Conservation (phyloP, 805 yeast species). For the Phaffomyces antillensis region DNA sequence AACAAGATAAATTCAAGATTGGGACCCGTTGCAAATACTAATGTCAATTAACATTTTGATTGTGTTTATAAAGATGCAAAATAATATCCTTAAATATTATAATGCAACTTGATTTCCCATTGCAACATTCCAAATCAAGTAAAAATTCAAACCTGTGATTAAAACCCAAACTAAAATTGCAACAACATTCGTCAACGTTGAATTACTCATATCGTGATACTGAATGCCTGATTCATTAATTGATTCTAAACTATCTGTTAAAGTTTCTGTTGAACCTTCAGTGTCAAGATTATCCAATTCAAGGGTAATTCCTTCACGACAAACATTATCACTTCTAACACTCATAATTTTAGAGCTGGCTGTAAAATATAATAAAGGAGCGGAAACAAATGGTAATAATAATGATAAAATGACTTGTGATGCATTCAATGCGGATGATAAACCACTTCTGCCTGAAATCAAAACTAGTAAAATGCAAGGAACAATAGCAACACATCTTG, state of each 20-base stretch:
- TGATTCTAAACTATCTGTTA: background rate
- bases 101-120: constrained; percentile 30
- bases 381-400: constrained; percentile 78
- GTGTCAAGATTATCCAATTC: constrained; percentile 4
- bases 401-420: constrained; percentile 80
- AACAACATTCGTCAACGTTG: constrained; percentile 38
- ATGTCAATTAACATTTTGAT: too few relatives aligned
- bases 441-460: constrained; percentile 74
- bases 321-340: constrained; percentile 7
- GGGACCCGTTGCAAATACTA: too few relatives aligned
- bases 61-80: too few relatives aligned
- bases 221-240: background rate
- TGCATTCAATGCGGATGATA: constrained; percentile 69
- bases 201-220: constrained; percentile 32
- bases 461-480: constrained; percentile 78
- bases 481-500: constrained; percentile 76
- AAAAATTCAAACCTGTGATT: constrained; percentile 61
- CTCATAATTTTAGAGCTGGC: constrained; percentile 8
- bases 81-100: background rate
- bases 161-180: constrained; percentile 43
- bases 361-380: constrained; percentile 46
- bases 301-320: constrained; percentile 2
- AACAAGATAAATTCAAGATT: background rate
- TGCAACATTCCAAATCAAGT: constrained; percentile 42
- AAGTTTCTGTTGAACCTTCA: constrained; percentile 2